Conservation (phyloP, 257 asterid genomes). For the Cordia subcordata region DNA sequence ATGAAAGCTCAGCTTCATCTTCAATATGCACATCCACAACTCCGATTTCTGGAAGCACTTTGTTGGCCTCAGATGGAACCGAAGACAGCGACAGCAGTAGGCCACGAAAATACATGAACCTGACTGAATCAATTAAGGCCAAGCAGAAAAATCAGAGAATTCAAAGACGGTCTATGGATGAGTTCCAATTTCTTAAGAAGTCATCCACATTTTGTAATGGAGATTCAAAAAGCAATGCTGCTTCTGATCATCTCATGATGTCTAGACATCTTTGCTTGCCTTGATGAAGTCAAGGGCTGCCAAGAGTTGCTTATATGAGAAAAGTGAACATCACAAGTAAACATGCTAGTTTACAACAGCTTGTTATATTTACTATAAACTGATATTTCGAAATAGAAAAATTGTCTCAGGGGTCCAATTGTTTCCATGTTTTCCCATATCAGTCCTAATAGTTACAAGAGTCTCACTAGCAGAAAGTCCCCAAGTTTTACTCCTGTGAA, state of each 20-base stretch:
- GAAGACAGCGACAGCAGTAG: slow-evolving; percentile 48
- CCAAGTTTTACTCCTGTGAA: too few species aligned
- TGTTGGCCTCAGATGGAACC: slow-evolving; percentile 42
- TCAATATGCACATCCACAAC: slow-evolving; percentile 72
- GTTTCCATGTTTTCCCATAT: too few species aligned
- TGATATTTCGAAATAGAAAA: too few species aligned
- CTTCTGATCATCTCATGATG: slow-evolving; percentile 33
- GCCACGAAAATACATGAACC: slow-evolving; percentile 83
- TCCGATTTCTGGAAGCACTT: slow-evolving; percentile 46
- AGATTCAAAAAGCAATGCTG: slow-evolving; percentile 48
- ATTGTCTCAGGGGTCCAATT: too few species aligned
- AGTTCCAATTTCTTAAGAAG: slow-evolving; percentile 65
- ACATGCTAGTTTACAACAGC: neutral
- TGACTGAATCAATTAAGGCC: slow-evolving; percentile 86
- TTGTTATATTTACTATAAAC: too few species aligned
- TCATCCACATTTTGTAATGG: slow-evolving; percentile 14
- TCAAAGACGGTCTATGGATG: slow-evolving; percentile 81
- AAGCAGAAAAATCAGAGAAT: slow-evolving; percentile 59
- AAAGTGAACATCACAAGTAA: too few species aligned
- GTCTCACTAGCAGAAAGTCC: too few species aligned
- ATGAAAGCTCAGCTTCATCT: slow-evolving; percentile 78
- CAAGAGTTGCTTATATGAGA: too few species aligned
- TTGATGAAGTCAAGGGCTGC: slow-evolving; percentile 28
- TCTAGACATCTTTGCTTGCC: slow-evolving; percentile 39
- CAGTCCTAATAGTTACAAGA: too few species aligned